Evolutionary conservation across 75 land plant genomes (phyloP).

Genomic region (Cupressus sempervirens): DNA sequence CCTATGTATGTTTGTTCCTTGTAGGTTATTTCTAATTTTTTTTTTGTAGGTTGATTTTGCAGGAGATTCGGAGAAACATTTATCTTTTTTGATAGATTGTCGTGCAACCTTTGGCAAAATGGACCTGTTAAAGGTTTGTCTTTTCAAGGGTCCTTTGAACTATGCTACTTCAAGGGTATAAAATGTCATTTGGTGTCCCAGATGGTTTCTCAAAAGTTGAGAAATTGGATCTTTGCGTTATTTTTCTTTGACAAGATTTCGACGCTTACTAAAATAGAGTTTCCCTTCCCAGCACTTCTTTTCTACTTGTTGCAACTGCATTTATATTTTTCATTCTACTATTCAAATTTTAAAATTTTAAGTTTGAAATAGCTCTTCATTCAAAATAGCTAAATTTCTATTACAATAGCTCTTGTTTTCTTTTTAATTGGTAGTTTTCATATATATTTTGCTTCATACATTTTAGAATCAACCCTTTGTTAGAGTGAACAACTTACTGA

Average conservation of each 20-base stretch:
- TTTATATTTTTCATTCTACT: neutral
- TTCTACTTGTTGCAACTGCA: neutral
- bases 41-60: slow-evolving; percentile 62
- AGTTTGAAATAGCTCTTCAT: neutral
- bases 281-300: neutral
- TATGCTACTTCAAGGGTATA: neutral
- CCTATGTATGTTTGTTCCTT: neutral
- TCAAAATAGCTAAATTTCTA: too few species aligned
- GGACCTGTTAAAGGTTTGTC: slow-evolving; percentile 51
- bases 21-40: neutral
- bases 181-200: neutral
- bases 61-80: slow-evolving; percentile 52
- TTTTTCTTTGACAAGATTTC: neutral
- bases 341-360: neutral
- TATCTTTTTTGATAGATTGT: slow-evolving; percentile 67
- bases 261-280: neutral
- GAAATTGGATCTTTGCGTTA: neutral
- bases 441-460: too few species aligned
- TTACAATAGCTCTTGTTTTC: too few species aligned
- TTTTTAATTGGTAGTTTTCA: too few species aligned
- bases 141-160: neutral
- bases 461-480: too few species aligned
- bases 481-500: too few species aligned
- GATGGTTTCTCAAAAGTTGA: neutral
- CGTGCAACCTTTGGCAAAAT: slow-evolving; percentile 60